phyloP scores from a whole-genome alignment of 441 rosid species.

The Populus hybrid region DNA sequence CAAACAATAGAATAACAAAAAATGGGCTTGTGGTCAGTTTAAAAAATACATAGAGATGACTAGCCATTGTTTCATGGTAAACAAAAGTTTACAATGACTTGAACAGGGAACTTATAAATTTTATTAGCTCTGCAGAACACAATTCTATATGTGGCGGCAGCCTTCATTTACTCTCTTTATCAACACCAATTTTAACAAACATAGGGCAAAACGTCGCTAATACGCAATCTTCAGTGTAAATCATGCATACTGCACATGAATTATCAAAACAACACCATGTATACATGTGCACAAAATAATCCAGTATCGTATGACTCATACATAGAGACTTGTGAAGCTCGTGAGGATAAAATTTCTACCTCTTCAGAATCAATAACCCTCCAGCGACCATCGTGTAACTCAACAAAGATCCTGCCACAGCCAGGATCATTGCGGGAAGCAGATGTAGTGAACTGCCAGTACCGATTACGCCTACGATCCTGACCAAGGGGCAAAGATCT shows the following conservation, averaged over 20 bases:
- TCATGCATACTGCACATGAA: not conserved
- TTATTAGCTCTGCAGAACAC: not conserved
- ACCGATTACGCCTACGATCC: slow-evolving; percentile 83
- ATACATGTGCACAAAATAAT: not conserved
- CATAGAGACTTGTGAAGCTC: not conserved
- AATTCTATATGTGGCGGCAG: not conserved
- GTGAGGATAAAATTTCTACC: slow-evolving; percentile 30
- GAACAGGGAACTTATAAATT: slow-evolving; percentile 1
- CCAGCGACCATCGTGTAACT: slow-evolving; percentile 72
- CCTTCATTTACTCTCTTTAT: slow-evolving; percentile 5
- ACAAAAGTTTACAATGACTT: not conserved
- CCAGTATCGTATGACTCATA: not conserved
- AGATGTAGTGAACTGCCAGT: slow-evolving; percentile 78
- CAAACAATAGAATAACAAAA: not conserved
- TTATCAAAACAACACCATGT: not conserved
- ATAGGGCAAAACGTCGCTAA: not conserved
- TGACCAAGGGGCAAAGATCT: slow-evolving; percentile 34
- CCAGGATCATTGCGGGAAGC: slow-evolving; percentile 73
- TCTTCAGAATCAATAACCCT: slow-evolving; percentile 74
- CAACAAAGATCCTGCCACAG: slow-evolving; percentile 79
- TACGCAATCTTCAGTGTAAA: not conserved
- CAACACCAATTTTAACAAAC: slow-evolving; percentile 1
- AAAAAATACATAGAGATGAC: not conserved
- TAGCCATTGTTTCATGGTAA: not conserved
- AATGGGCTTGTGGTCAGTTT: not conserved